These are phyloP conservation scores for Novakomyces olei DNA, from an alignment of 805 yeast genomes.

Conservation along the genomic window DNA sequence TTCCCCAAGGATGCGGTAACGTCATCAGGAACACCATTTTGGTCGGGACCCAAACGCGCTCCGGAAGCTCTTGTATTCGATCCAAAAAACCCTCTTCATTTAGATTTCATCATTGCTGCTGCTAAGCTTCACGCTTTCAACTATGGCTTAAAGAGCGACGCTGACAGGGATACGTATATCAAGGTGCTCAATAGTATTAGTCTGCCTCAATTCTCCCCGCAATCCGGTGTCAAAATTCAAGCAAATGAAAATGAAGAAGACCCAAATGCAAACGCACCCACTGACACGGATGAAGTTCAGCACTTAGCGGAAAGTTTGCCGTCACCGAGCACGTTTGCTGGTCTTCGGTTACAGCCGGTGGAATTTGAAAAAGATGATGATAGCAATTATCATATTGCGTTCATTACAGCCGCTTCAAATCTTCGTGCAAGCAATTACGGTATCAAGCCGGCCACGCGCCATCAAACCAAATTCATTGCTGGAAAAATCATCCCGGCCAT, in stretches of 20 bases:
- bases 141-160: constrained; percentile 68
- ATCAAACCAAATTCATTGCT: constrained; percentile 88
- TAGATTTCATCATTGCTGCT: constrained; percentile 64
- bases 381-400: constrained; percentile 85
- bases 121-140: constrained; percentile 81
- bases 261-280: constrained; percentile 17
- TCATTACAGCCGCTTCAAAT: constrained; percentile 87
- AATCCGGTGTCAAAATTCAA: constrained; percentile 56
- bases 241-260: constrained; percentile 82
- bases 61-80: constrained; percentile 73
- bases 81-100: constrained; percentile 51
- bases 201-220: constrained; percentile 52
- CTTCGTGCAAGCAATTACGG: constrained; percentile 62
- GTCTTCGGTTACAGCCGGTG: constrained; percentile 67
- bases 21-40: constrained; percentile 75
- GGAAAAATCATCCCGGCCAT: constrained; percentile 97
- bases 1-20: constrained; percentile 90
- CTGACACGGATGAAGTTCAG: constrained; percentile 44
- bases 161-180: constrained; percentile 29
- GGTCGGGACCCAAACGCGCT: constrained; percentile 96
- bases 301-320: constrained; percentile 62
- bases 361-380: constrained; percentile 98
- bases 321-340: constrained; percentile 68
- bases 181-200: constrained; percentile 29
- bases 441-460: constrained; percentile 45